Conservation (phyloP, 1,284 basidiomycete genomes). For the Macrocystidia cucumis region DNA sequence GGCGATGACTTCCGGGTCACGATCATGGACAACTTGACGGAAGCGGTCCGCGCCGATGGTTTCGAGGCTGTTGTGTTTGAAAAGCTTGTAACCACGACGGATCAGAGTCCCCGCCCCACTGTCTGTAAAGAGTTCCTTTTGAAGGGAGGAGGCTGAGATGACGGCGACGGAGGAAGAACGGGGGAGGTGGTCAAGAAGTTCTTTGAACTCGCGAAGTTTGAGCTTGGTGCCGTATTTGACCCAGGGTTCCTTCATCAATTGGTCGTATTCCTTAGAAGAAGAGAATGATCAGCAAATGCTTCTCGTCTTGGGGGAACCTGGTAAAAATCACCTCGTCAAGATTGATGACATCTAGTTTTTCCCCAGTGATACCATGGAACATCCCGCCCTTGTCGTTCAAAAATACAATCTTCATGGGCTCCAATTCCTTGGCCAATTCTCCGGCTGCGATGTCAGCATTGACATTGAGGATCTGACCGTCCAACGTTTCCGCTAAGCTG, state of each 20-base stretch:
- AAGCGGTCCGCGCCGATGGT: conserved; percentile 89
- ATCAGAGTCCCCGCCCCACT: conserved; percentile 97
- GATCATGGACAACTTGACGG: conserved; percentile 88
- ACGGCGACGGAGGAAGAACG: conserved; percentile 98
- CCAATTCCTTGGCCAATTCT: conserved; percentile 91
- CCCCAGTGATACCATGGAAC: conserved; percentile 93
- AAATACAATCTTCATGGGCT: conserved; percentile 99
- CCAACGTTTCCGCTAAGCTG: conserved; percentile 83
- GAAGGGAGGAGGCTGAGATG: conserved; percentile 89
- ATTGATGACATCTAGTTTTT: conserved; percentile 95
- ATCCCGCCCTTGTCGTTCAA: conserved; percentile 98
- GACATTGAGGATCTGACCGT: conserved; percentile 94
- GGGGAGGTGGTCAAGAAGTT: conserved; percentile 95
- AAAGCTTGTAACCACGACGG: conserved; percentile 95
- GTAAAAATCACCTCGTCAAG: conserved; percentile 75
- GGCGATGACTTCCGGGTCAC: conserved; percentile 86
- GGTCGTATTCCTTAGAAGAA: conserved; percentile 78
- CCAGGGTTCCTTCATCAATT: conserved; percentile 98
- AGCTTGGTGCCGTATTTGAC: conserved; percentile 99
- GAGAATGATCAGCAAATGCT: conserved; percentile 1
- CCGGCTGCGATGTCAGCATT: conserved; percentile 96
- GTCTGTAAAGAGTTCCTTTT: conserved; percentile 99
- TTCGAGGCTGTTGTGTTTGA: conserved; percentile 81
- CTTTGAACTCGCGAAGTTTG: conserved; percentile 99
- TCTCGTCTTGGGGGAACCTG: not conserved